Conservation (phyloP, 305 asterid species). For the Solanum hybrid region DNA sequence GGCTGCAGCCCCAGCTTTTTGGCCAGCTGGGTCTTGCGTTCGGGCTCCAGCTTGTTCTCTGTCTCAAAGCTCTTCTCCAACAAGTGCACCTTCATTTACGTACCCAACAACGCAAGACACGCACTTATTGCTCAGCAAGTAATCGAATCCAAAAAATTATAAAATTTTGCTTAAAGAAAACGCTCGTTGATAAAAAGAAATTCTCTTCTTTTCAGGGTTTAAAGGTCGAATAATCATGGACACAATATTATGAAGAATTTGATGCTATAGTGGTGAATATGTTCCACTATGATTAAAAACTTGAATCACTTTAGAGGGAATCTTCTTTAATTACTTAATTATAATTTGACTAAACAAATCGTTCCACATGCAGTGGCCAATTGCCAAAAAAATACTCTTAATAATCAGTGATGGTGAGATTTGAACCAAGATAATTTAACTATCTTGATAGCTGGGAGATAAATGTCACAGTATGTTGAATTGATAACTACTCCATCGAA, state of each 20-base stretch:
- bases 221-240: background rate
- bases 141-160: background rate
- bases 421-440: background rate
- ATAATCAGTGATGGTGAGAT: background rate
- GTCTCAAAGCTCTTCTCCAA: slow-evolving; percentile 92
- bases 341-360: background rate
- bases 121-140: background rate
- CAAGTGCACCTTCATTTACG: slow-evolving; percentile 58
- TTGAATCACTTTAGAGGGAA: background rate
- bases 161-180: background rate
- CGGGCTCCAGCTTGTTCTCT: slow-evolving; percentile 97
- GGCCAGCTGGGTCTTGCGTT: slow-evolving; percentile 81
- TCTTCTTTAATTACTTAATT: background rate
- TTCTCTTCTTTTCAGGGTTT: background rate
- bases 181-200: background rate
- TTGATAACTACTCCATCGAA: background rate
- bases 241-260: background rate
- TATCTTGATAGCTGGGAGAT: background rate
- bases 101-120: background rate
- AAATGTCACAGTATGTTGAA: background rate
- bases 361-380: background rate
- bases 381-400: background rate
- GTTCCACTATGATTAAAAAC: background rate
- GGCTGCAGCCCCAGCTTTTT: slow-evolving; percentile 91
- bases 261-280: background rate